These are phyloP conservation scores for Aspergillus sclerotialis DNA, from an alignment of 2,329 filamentous ascomycete species.

Conservation along the genomic window DNA sequence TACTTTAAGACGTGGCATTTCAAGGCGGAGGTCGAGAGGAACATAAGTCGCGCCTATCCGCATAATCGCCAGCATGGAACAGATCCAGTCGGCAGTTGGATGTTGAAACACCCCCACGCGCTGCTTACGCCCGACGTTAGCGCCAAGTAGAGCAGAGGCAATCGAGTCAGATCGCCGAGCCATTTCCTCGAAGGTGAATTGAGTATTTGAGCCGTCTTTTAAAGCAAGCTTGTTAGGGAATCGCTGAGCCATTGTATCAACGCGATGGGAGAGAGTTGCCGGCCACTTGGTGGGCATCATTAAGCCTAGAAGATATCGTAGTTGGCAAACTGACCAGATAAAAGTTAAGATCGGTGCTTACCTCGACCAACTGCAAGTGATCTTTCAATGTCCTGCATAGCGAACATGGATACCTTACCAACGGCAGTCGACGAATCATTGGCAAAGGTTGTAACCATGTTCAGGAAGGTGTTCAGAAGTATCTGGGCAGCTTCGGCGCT, in stretches of 20 bases:
- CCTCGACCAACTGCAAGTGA: conserved; percentile 11
- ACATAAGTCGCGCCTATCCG: not conserved
- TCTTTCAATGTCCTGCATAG: conserved; percentile 11
- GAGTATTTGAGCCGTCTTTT: conserved; percentile 16
- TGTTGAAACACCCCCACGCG: conserved; percentile 37
- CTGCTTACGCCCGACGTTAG: conserved; percentile 4
- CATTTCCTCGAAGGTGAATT: conserved; percentile 33
- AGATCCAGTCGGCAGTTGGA: conserved; percentile 11
- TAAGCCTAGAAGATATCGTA: not conserved
- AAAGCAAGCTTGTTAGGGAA: conserved; percentile 18
- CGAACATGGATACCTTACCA: conserved; percentile 11
- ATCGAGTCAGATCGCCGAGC: conserved; percentile 27
- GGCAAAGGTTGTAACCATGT: conserved; percentile 13
- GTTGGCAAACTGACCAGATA: not conserved
- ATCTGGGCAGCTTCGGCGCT: conserved; percentile 15
- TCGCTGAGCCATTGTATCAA: conserved; percentile 26
- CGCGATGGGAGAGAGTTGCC: conserved; percentile 26
- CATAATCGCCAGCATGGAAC: conserved; percentile 25
- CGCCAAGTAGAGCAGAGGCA: conserved; percentile 17
- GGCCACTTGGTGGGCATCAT: conserved; percentile 23
- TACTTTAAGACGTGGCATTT: not conserved
- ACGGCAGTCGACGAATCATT: conserved; percentile 10
- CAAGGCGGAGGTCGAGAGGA: not conserved
- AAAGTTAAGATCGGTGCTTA: conserved; percentile 5
- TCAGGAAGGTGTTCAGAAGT: conserved; percentile 15